These are phyloP conservation scores for Globisporangium rhizosaccharum DNA, from an alignment of 352 stramenopile species.

Conservation along the genomic window DNA sequence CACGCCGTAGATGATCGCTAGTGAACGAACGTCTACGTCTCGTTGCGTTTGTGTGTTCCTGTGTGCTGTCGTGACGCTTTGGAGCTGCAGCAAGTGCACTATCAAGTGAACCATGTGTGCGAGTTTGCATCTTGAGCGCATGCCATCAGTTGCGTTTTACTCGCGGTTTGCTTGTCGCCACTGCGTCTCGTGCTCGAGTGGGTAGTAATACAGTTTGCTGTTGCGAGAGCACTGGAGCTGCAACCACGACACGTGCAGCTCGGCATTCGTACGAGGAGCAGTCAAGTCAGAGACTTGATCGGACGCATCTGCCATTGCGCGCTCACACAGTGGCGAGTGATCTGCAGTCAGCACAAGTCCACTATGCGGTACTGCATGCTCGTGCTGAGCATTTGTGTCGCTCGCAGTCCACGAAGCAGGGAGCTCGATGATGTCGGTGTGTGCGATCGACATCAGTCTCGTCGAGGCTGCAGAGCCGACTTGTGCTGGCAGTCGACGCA, in stretches of 20 bases:
- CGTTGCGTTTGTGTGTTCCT: no score
- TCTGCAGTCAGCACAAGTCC: background rate
- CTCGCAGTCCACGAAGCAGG: background rate
- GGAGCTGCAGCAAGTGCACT: no score
- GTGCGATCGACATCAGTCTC: background rate
- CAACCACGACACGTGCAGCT: background rate
- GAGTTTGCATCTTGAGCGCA: no score
- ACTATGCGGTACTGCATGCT: background rate
- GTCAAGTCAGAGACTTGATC: background rate
- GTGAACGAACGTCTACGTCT: no score
- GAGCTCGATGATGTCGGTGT: background rate
- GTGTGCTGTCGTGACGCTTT: no score
- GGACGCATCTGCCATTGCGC: background rate
- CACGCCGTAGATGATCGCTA: no score
- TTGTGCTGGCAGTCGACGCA: slow-evolving; percentile 2
- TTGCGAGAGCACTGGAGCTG: background rate
- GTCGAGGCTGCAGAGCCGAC: background rate
- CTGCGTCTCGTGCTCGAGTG: background rate
- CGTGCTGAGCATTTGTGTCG: background rate
- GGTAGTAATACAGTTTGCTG: background rate
- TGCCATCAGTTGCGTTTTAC: background rate
- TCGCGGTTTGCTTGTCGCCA: background rate
- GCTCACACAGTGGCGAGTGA: background rate
- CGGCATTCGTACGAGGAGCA: background rate
- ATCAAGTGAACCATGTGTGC: no score